Percentiles rank a stretch among this genome's conserved stretches.
Conservation (phyloP, 306 rosid species). For the Pachyrhizus erosus region DNA sequence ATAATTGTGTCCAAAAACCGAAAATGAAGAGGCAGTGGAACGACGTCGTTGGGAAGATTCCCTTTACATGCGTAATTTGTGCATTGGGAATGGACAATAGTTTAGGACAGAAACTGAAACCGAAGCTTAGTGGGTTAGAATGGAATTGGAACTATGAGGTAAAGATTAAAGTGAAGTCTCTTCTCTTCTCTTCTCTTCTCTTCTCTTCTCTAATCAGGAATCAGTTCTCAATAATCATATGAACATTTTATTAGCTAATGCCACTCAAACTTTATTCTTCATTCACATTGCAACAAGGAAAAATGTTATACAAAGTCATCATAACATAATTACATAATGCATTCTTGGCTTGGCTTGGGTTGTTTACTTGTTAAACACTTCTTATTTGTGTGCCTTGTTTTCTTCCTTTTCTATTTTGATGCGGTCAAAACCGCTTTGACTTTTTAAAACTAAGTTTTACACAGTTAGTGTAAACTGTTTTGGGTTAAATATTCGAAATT, state of each 20-base stretch:
- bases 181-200: not conserved
- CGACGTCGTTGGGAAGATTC: conserved; percentile 40
- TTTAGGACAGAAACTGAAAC: conserved; percentile 16
- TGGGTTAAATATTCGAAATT: not conserved
- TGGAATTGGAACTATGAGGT: conserved; percentile 20
- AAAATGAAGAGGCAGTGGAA: not conserved
- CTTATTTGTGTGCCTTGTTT: not conserved
- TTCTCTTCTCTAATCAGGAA: not conserved
- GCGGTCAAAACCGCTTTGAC: conserved; percentile 4
- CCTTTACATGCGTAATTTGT: not conserved
- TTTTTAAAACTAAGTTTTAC: not conserved
- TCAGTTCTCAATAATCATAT: not conserved
- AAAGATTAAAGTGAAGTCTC: not conserved
- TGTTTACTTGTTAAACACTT: conserved; percentile 30
- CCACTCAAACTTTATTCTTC: not conserved
- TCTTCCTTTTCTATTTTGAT: conserved; percentile 29
- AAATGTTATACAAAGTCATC: not conserved
- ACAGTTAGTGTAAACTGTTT: not conserved
- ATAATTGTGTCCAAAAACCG: conserved; percentile 33
- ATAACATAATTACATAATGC: not conserved
- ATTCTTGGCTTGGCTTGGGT: not conserved
- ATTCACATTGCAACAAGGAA: not conserved
- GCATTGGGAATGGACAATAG: conserved; percentile 39
- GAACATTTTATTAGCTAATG: not conserved
- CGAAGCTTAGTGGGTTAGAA: not conserved